phyloP scores from a whole-genome alignment of 83 land plant species.

The Picea abies region DNA sequence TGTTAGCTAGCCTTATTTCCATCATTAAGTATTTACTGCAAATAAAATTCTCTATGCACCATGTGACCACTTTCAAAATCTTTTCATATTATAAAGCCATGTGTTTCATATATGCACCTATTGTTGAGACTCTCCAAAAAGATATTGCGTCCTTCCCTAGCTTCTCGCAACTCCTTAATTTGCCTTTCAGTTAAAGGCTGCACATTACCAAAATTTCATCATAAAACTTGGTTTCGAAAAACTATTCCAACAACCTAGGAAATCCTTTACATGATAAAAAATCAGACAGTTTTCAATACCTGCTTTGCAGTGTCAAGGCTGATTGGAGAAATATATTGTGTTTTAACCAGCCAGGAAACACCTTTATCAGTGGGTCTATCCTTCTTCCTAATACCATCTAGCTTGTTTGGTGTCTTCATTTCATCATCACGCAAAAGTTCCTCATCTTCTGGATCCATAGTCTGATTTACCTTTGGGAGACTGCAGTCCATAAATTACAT shows the following conservation, averaged over 20 bases:
- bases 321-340: slow-evolving; percentile 95
- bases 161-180: slow-evolving; percentile 89
- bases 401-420: slow-evolving; percentile 55
- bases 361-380: slow-evolving; percentile 98
- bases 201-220: slow-evolving; percentile 6
- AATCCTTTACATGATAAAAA: background rate
- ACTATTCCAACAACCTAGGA: background rate
- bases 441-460: slow-evolving; percentile 91
- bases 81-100: background rate
- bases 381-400: slow-evolving; percentile 68
- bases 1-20: no score
- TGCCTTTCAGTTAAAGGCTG: slow-evolving; percentile 90
- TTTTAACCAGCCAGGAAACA: slow-evolving; percentile 97
- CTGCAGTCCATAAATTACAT: slow-evolving; percentile 40
- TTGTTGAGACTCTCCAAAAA: slow-evolving; percentile 68
- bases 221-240: background rate
- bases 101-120: slow-evolving; percentile 50
- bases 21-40: background rate
- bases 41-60: background rate
- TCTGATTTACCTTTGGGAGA: slow-evolving; percentile 53
- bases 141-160: slow-evolving; percentile 63
- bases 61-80: background rate
- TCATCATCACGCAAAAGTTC: slow-evolving; percentile 90
- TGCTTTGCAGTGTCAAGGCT: slow-evolving; percentile 86
- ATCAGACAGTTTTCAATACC: slow-evolving; percentile 38